These are phyloP conservation scores for Galium porrigens DNA, from an alignment of 305 asterid species.

Conservation along the genomic window DNA sequence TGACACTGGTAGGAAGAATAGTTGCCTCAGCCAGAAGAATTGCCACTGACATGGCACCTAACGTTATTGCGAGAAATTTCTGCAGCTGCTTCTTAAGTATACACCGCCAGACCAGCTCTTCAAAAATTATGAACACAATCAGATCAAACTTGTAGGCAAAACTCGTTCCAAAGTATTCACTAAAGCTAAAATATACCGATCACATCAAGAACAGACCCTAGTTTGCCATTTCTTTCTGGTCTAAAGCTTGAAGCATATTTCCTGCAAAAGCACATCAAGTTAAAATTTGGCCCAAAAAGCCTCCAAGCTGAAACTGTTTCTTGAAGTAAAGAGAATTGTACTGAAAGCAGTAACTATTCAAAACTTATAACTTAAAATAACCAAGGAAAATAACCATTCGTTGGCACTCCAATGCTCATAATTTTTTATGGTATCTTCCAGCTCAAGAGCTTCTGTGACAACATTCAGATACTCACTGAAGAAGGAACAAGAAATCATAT, in stretches of 20 bases:
- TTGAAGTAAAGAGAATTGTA: background rate
- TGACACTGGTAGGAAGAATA: conserved; percentile 46
- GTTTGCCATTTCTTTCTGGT: conserved; percentile 45
- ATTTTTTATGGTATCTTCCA: conserved; percentile 67
- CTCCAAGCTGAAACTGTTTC: background rate
- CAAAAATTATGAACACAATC: conserved; percentile 9
- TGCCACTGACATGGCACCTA: conserved; percentile 63
- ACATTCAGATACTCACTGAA: conserved; percentile 55
- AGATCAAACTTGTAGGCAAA: background rate
- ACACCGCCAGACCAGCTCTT: conserved; percentile 67
- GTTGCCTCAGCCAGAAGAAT: conserved; percentile 77
- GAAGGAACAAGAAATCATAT: background rate
- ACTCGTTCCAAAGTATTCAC: conserved; percentile 5
- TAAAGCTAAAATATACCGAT: conserved; percentile 33
- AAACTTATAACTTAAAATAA: background rate
- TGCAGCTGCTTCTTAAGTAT: conserved; percentile 42
- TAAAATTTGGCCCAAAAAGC: background rate
- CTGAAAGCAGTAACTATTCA: background rate
- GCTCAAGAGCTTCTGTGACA: conserved; percentile 58
- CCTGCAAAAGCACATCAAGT: conserved; percentile 27
- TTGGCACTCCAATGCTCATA: conserved; percentile 36
- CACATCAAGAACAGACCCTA: conserved; percentile 44
- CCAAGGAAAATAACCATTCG: conserved; percentile 42
- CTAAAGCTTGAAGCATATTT: conserved; percentile 56
- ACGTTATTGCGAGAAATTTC: conserved; percentile 39